Conservation (phyloP, 805 yeast species). For the Starmera dryadoides region DNA sequence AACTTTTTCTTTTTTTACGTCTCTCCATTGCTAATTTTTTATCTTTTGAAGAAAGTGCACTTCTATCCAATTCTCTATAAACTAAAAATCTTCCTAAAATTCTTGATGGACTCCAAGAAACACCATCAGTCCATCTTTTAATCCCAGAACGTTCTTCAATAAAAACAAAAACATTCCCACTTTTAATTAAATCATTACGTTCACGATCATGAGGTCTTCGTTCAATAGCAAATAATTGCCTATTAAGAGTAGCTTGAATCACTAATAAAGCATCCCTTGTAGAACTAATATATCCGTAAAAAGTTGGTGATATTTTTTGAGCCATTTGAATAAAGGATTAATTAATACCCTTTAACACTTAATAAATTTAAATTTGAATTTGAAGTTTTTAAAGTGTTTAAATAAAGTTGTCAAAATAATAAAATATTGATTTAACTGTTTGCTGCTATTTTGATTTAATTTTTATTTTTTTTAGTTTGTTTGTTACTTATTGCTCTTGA, state of each 20-base stretch:
- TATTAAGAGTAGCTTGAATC: constrained; percentile 70
- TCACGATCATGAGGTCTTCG: constrained; percentile 83
- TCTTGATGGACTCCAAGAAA: constrained; percentile 88
- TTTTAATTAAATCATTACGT: constrained; percentile 52
- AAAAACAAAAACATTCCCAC: constrained; percentile 82
- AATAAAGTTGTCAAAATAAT: too few species aligned
- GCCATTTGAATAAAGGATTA: too few species aligned
- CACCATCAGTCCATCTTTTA: constrained; percentile 96
- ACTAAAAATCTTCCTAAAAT: constrained; percentile 80
- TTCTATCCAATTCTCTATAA: constrained; percentile 60
- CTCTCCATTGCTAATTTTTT: constrained; percentile 16
- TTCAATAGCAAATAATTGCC: constrained; percentile 51
- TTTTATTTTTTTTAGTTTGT: too few species aligned
- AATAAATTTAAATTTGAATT: too few species aligned
- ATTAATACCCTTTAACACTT: too few species aligned
- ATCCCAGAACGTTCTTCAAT: constrained; percentile 78
- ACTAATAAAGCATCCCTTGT: constrained; percentile 79
- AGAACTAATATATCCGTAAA: constrained; percentile 58
- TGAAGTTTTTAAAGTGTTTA: too few species aligned
- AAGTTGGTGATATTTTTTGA: constrained; percentile 10
- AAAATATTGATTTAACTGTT: too few species aligned
- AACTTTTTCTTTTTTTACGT: constrained; percentile 6
- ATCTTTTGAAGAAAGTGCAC: constrained; percentile 34
- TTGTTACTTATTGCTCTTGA: too few species aligned
- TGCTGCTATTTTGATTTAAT: too few species aligned